Conservation (phyloP, 2,329 filamentous ascomycete species). For the Xylaria polymorpha region DNA sequence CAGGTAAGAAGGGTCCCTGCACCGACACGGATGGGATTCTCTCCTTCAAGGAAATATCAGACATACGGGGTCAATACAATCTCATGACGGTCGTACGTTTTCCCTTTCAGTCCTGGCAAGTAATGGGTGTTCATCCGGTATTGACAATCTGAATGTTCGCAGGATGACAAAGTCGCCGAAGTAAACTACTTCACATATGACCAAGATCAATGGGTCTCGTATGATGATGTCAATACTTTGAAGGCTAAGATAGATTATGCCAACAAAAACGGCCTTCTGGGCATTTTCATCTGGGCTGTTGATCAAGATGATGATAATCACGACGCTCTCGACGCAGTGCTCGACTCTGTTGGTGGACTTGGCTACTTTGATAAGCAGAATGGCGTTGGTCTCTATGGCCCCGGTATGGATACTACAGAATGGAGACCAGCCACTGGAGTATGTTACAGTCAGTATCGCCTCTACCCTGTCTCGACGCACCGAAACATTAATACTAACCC, state of each 20-base stretch:
- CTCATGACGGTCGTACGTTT: neutral
- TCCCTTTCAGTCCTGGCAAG: too few species aligned
- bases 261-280: constrained; percentile 46
- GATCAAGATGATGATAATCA: constrained; percentile 52
- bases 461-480: too few species aligned
- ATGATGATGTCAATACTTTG: constrained; percentile 53
- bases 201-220: constrained; percentile 56
- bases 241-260: constrained; percentile 51
- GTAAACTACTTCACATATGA: constrained; percentile 46
- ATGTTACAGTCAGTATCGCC: neutral
- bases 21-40: constrained; percentile 45
- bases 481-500: neutral
- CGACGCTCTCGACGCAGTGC: constrained; percentile 46
- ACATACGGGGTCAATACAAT: neutral
- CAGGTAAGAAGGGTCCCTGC: constrained; percentile 39
- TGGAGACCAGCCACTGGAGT: neutral
- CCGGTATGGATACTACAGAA: neutral
- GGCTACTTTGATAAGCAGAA: constrained; percentile 24
- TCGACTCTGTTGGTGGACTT: constrained; percentile 22
- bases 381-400: neutral
- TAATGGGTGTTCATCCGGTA: too few species aligned
- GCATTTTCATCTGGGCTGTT: constrained; percentile 50
- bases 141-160: neutral
- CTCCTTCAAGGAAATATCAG: constrained; percentile 29
- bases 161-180: constrained; percentile 44